Evolutionary conservation across 2,329 filamentous ascomycete species (phyloP).

Genomic region (Verticillium dahliae): DNA sequence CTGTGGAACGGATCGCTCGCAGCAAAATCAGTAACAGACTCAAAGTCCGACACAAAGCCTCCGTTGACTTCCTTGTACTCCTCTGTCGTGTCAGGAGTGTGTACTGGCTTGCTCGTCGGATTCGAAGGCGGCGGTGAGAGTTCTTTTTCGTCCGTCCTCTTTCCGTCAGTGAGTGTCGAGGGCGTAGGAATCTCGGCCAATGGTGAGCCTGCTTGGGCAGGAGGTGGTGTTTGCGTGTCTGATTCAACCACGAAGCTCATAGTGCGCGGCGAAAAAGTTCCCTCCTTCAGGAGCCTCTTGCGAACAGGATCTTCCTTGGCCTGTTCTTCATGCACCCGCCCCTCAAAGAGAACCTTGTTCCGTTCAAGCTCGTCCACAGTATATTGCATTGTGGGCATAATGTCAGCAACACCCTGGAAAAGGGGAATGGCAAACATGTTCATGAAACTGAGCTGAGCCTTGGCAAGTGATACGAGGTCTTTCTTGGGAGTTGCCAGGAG

Average conservation of each 20-base stretch:
- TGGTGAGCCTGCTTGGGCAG: constrained; percentile 9
- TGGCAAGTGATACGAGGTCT: constrained; percentile 74
- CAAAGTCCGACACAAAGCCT: constrained; percentile 28
- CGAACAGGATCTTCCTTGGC: constrained; percentile 34
- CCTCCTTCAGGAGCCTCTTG: constrained; percentile 29
- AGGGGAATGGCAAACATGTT: constrained; percentile 89
- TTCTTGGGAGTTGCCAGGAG: constrained; percentile 80
- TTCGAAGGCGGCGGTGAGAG: constrained; percentile 19
- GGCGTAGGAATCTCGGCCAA: constrained; percentile 8
- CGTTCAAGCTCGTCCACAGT: constrained; percentile 72
- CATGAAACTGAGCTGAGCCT: constrained; percentile 93
- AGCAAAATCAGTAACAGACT: constrained; percentile 39
- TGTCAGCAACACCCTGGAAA: constrained; percentile 79
- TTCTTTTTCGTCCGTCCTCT: constrained; percentile 16
- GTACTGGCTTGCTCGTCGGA: constrained; percentile 19
- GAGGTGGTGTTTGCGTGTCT: constrained; percentile 5
- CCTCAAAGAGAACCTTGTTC: constrained; percentile 72
- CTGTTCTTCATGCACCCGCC: constrained; percentile 58
- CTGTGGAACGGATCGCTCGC: constrained; percentile 42
- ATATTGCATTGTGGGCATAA: constrained; percentile 80
- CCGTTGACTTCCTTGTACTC: constrained; percentile 38
- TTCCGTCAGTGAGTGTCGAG: constrained; percentile 12
- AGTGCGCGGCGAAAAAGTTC: constrained; percentile 36
- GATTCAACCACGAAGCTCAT: constrained; percentile 29
- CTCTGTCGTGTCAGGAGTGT: constrained; percentile 23